phyloP scores from a whole-genome alignment of 2,329 filamentous ascomycete species.

The Talaromyces sp. region DNA sequence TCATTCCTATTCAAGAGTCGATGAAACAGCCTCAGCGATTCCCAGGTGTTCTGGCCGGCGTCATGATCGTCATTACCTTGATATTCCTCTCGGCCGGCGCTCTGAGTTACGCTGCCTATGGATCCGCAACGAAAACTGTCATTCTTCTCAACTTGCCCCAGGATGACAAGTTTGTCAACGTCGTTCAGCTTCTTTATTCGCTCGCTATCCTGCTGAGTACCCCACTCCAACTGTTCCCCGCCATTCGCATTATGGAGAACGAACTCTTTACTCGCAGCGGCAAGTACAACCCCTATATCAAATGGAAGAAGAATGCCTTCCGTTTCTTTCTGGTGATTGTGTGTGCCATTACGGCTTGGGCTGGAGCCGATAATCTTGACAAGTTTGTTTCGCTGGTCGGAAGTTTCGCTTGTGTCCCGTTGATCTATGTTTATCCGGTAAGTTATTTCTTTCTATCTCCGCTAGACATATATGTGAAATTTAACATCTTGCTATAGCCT shows the following conservation, averaged over 20 bases:
- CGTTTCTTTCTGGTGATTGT: slow-evolving; percentile 88
- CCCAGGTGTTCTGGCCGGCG: slow-evolving; percentile 78
- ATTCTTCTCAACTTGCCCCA: slow-evolving; percentile 95
- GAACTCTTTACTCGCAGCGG: slow-evolving; percentile 90
- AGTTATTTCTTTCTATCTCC: slow-evolving; percentile 45
- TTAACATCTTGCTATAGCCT: slow-evolving; percentile 60
- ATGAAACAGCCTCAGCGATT: slow-evolving; percentile 93
- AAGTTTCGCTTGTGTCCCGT: slow-evolving; percentile 94
- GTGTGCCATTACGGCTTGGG: slow-evolving; percentile 87
- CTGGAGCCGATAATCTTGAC: slow-evolving; percentile 88
- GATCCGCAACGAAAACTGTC: slow-evolving; percentile 92
- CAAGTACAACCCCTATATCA: slow-evolving; percentile 98
- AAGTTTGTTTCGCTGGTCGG: slow-evolving; percentile 97
- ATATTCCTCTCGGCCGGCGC: slow-evolving; percentile 91
- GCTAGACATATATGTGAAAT: slow-evolving; percentile 4
- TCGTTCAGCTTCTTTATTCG: slow-evolving; percentile 96
- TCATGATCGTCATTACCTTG: slow-evolving; percentile 94
- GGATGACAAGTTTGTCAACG: slow-evolving; percentile 92
- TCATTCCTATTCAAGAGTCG: slow-evolving; percentile 96
- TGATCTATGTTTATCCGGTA: slow-evolving; percentile 98
- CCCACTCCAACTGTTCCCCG: slow-evolving; percentile 94
- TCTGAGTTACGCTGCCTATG: slow-evolving; percentile 93
- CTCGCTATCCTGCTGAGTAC: slow-evolving; percentile 94
- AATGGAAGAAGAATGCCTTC: slow-evolving; percentile 99
- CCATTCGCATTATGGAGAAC: slow-evolving; percentile 94